phyloP scores from a whole-genome alignment of 73 alveolate species.

The Paramecium tetraurelia region DNA sequence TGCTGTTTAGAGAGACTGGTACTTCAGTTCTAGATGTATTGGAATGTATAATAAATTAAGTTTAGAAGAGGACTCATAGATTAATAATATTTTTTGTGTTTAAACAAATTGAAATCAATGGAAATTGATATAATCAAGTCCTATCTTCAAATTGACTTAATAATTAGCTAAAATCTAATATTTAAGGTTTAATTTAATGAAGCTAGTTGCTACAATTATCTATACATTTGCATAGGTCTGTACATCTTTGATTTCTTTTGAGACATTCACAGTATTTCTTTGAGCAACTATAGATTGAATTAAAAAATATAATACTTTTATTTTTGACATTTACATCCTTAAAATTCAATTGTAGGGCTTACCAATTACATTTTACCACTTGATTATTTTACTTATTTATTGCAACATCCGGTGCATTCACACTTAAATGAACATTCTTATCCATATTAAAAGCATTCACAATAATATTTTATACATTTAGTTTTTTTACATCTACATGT shows the following conservation, averaged over 20 bases:
- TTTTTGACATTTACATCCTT: conserved; percentile 23
- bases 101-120: background rate
- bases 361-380: background rate
- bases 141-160: background rate
- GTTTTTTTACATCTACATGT: conserved; percentile 36
- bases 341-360: background rate
- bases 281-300: background rate
- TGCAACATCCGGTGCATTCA: conserved; percentile 33
- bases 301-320: background rate
- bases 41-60: no score
- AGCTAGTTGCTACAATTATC: conserved; percentile 3
- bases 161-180: background rate
- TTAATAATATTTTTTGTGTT: background rate
- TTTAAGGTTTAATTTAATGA: background rate
- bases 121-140: background rate
- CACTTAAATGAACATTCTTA: conserved; percentile 20
- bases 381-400: background rate
- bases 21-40: background rate
- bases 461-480: background rate
- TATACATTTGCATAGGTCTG: background rate
- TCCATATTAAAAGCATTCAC: conserved; percentile 20
- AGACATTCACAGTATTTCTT: conserved; percentile 37
- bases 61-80: background rate
- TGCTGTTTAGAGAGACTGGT: background rate
- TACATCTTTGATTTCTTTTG: background rate